Evolutionary conservation across 1,284 basidiomycete genomes (phyloP).

Genomic region (Chondrostereum purpureum): DNA sequence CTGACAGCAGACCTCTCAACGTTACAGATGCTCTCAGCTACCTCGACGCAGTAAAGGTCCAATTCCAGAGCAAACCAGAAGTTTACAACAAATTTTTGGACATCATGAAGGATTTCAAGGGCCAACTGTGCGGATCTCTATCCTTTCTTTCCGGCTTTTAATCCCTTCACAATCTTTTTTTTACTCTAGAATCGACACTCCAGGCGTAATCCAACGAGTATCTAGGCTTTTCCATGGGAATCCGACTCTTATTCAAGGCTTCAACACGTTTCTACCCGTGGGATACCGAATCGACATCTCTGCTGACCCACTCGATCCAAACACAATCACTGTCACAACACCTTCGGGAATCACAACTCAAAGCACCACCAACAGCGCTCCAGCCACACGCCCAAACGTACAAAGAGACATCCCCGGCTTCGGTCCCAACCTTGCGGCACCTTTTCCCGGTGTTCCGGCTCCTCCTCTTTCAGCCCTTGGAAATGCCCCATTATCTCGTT

Average conservation of each 20-base stretch:
- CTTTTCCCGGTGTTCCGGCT: slow-evolving; percentile 11
- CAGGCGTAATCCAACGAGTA: slow-evolving; percentile 96
- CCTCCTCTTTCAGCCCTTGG: slow-evolving; percentile 19
- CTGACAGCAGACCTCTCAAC: slow-evolving; percentile 52
- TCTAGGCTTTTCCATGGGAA: slow-evolving; percentile 94
- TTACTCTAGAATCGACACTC: slow-evolving; percentile 84
- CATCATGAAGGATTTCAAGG: slow-evolving; percentile 99
- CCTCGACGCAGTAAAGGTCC: slow-evolving; percentile 92
- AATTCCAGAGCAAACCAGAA: slow-evolving; percentile 89
- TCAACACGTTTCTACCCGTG: slow-evolving; percentile 97
- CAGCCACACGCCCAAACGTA: slow-evolving; percentile 22
- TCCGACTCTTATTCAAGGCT: slow-evolving; percentile 91
- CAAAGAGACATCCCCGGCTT: slow-evolving; percentile 19
- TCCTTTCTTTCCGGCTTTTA: slow-evolving; percentile 3
- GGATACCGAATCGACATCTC: slow-evolving; percentile 96
- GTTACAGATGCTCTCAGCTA: slow-evolving; percentile 95
- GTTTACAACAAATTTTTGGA: slow-evolving; percentile 98
- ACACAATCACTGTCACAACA: slow-evolving; percentile 92
- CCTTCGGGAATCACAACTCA: slow-evolving; percentile 80
- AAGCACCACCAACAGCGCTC: slow-evolving; percentile 32
- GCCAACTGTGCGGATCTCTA: slow-evolving; percentile 69
- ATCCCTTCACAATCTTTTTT: slow-evolving; percentile 8
- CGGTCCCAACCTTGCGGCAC: slow-evolving; percentile 15
- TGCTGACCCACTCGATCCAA: slow-evolving; percentile 66
- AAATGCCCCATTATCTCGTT: slow-evolving; percentile 32